Conservation (phyloP, 148 eudicot genomes). For the Cornus controversa region DNA sequence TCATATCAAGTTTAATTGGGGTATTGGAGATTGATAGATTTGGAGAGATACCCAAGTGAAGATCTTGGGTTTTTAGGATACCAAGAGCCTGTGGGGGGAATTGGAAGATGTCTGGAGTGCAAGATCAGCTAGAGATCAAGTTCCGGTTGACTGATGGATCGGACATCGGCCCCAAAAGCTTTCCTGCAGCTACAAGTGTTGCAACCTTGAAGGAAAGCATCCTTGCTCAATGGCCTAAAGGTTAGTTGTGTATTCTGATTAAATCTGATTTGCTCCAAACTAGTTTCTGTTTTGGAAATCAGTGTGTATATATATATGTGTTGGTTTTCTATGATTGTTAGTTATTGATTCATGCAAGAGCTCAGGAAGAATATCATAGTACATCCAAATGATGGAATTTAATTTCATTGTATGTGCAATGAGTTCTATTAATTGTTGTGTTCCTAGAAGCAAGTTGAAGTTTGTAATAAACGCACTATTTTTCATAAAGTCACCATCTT, state of each 20-base stretch:
- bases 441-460: neutral
- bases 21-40: conserved; percentile 1
- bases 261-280: neutral
- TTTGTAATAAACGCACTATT: neutral
- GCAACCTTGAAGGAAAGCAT: conserved; percentile 62
- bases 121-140: conserved; percentile 63
- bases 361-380: neutral
- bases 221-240: conserved; percentile 77
- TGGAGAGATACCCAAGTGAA: conserved; percentile 12
- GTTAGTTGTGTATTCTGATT: conserved; percentile 23
- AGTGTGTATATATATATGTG: neutral
- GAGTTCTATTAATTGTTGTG: neutral
- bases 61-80: conserved; percentile 12
- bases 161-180: conserved; percentile 67
- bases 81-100: neutral
- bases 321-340: neutral
- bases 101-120: conserved; percentile 45
- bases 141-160: conserved; percentile 64
- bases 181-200: conserved; percentile 52
- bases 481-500: neutral
- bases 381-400: neutral
- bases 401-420: neutral
- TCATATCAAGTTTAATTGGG: neutral
- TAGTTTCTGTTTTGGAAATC: neutral
- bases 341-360: neutral